phyloP scores from a whole-genome alignment of 2,329 filamentous ascomycete genomes.

The Bipolaris sorokiniana region DNA sequence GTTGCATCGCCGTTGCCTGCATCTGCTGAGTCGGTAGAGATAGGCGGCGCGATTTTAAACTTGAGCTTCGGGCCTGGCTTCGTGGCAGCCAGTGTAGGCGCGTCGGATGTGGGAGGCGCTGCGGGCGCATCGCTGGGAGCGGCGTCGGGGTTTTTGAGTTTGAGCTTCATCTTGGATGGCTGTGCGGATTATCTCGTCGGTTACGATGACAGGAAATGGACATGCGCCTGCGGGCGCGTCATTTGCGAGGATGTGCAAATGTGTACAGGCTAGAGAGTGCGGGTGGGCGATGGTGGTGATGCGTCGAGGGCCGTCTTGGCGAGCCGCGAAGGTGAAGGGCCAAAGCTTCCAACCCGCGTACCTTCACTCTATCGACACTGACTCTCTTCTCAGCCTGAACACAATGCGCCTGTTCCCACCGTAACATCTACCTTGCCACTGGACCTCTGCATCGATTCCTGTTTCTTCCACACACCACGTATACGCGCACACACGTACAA shows the following conservation, averaged over 20 bases:
- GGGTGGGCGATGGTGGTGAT: slow-evolving; percentile 12
- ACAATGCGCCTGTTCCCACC: slow-evolving; percentile 32
- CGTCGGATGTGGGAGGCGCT: slow-evolving; percentile 20
- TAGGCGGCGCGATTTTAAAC: slow-evolving; percentile 32
- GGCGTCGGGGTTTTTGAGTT: slow-evolving; percentile 35
- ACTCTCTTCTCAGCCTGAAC: slow-evolving; percentile 4
- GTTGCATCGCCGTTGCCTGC: slow-evolving; percentile 43
- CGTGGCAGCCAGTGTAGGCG: slow-evolving; percentile 19
- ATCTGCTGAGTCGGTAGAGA: slow-evolving; percentile 33
- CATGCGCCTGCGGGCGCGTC: slow-evolving; percentile 18
- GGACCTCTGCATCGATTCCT: slow-evolving; percentile 25
- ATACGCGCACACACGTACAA: slow-evolving; percentile 17
- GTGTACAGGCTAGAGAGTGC: slow-evolving; percentile 2
- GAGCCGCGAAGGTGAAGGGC: slow-evolving; percentile 21
- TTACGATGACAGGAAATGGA: background rate
- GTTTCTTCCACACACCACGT: background rate
- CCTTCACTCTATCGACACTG: slow-evolving; percentile 18
- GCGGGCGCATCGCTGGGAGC: slow-evolving; percentile 29
- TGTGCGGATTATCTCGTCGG: background rate
- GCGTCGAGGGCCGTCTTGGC: slow-evolving; percentile 24
- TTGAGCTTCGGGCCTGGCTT: slow-evolving; percentile 42
- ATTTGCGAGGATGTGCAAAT: slow-evolving; percentile 15
- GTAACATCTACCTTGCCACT: slow-evolving; percentile 20
- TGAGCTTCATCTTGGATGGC: slow-evolving; percentile 40
- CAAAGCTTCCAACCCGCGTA: slow-evolving; percentile 27